Conservation (phyloP, 2,329 filamentous ascomycete species). For the Penicillium verrucosum region DNA sequence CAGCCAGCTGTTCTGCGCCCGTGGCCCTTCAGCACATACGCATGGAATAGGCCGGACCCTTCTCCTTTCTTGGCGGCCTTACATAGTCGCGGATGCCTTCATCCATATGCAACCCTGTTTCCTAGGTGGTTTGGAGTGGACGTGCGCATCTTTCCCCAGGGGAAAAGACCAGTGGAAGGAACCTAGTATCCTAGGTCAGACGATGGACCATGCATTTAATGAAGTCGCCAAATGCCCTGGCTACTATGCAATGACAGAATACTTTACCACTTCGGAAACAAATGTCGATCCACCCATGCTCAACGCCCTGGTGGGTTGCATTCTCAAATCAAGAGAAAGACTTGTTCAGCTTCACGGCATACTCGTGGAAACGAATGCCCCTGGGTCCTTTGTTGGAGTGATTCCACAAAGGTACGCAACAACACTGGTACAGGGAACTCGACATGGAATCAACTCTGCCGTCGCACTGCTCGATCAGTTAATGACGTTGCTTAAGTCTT, state of each 20-base stretch:
- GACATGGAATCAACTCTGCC: neutral
- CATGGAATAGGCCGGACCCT: neutral
- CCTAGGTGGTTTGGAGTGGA: neutral
- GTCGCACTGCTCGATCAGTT: neutral
- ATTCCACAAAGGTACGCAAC: neutral
- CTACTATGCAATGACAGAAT: neutral
- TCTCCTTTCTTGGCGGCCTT: neutral
- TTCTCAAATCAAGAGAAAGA: neutral
- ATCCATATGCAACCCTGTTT: neutral
- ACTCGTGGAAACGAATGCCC: neutral
- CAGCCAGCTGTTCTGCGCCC: neutral
- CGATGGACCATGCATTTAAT: neutral
- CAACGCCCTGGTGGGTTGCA: neutral
- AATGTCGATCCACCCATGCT: neutral
- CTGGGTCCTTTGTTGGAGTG: neutral
- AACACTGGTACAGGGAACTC: neutral
- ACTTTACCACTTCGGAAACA: neutral
- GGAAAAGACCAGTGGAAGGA: neutral
- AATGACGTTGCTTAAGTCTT: neutral
- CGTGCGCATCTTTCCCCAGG: neutral
- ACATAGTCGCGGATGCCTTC: neutral
- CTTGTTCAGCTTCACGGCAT: neutral
- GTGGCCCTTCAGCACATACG: neutral
- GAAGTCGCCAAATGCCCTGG: neutral
- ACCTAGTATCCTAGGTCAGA: neutral